Conservation (phyloP, 352 stramenopile species). For the Phytophthora quininea region DNA sequence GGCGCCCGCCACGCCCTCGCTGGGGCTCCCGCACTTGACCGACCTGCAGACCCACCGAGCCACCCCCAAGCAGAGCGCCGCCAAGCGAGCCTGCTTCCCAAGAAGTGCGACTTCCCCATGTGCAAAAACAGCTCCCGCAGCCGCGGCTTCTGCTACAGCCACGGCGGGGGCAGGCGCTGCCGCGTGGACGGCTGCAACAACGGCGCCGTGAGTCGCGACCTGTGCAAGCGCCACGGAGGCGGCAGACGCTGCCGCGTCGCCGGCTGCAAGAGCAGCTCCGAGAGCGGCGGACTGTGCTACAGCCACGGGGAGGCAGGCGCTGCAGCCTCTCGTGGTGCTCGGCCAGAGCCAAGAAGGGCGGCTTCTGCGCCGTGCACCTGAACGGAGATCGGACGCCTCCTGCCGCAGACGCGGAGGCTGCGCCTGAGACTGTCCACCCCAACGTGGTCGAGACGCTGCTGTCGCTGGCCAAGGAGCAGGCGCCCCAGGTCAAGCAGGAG, state of each 20-base stretch:
- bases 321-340: conserved; percentile 76
- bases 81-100: conserved; percentile 73
- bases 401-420: not conserved
- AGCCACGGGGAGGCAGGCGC: conserved; percentile 73
- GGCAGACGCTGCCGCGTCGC: conserved; percentile 67
- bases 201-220: conserved; percentile 75
- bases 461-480: conserved; percentile 55
- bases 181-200: conserved; percentile 73
- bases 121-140: conserved; percentile 84
- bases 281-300: conserved; percentile 81
- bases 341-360: conserved; percentile 76
- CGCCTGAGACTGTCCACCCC: conserved; percentile 28
- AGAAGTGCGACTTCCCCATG: conserved; percentile 87
- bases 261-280: conserved; percentile 74
- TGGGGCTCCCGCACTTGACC: conserved; percentile 28
- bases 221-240: conserved; percentile 84
- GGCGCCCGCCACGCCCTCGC: conserved; percentile 26
- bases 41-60: conserved; percentile 1
- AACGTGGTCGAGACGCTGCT: conserved; percentile 72
- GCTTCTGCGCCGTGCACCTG: conserved; percentile 67
- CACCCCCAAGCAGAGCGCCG: conserved; percentile 3
- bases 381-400: conserved; percentile 39
- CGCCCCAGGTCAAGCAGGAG: conserved; percentile 7
- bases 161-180: conserved; percentile 69
- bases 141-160: conserved; percentile 82